Base-by-base conservation (phyloP, 441 rosid genomes). In the Isatis lusitanica region DNA sequence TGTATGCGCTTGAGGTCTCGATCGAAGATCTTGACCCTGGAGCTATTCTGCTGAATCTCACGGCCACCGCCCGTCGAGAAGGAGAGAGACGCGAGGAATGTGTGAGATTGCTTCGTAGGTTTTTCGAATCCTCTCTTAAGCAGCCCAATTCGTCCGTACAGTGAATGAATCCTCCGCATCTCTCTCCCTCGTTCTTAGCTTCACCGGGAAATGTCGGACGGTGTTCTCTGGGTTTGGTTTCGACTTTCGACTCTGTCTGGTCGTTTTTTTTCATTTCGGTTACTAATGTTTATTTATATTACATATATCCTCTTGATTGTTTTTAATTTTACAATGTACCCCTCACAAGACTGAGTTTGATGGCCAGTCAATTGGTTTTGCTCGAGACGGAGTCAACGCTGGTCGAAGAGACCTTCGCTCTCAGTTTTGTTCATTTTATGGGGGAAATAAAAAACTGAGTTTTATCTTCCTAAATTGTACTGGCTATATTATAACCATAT, bases 1-100 rank as follows among this genome's bases (percentile, higher is more conserved):
- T 93, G 99, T 79, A 74, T 82, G 74, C 94, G 87, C 75, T 95
- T 95, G 82, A 95, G 88, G 47, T 91, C 82, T 66, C 98, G 98
- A 69, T 93, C 94, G 73, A 95, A 95, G 80, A 93, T 82, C 78
- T 83, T 88, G 78, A 85, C 86, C 68, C 81, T 87, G 10, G 98
- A 81, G 79, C 68, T 76, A 35, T 42, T 73, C 60, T 65, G 72
- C 53, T 83, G 79, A 61, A 63, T 15, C 48, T 77, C 85, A 33
- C 85, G 84, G 76, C 70, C 85, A 39, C 87, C 86, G 71, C 77
- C 84, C 5, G 92, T 85, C 51, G 80, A 88, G 74, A 83, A 86
- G 51, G 83, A 78, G 65, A 21, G 47, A 33, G 80, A 61, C 0
- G 79, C 42, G 5, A 68, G 3, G 15, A 70, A 70, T 47, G 74